Conservation (phyloP, 805 yeast species). For the Yamadazyma olivae region DNA sequence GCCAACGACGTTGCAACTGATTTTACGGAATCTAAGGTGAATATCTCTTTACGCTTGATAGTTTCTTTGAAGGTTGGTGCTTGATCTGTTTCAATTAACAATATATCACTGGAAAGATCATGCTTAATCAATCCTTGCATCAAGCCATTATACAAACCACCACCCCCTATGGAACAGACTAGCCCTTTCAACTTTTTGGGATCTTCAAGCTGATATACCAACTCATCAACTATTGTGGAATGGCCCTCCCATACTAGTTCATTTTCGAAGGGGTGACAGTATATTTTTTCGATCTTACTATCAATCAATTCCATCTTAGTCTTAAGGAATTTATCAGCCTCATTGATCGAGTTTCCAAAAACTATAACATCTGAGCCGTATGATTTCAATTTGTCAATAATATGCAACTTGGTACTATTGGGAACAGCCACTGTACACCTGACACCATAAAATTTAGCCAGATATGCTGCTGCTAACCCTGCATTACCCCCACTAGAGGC, state of each 20-base stretch:
- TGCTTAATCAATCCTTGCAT: conserved; percentile 20
- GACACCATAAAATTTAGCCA: conserved; percentile 17
- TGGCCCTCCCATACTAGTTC: conserved; percentile 33
- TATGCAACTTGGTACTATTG: conserved; percentile 16
- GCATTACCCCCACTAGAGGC: conserved; percentile 38
- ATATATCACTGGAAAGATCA: conserved; percentile 13
- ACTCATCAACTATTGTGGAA: conserved; percentile 23
- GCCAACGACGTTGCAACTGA: conserved; percentile 28
- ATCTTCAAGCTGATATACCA: conserved; percentile 8
- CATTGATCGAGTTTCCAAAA: conserved; percentile 30
- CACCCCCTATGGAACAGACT: conserved; percentile 34
- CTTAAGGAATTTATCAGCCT: conserved; percentile 26
- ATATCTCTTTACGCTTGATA: conserved; percentile 18
- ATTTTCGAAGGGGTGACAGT: conserved; percentile 34
- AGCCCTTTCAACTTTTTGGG: conserved; percentile 18
- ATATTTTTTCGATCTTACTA: conserved; percentile 17
- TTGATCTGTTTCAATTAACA: conserved; percentile 29
- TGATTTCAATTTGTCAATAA: conserved; percentile 16
- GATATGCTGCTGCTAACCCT: conserved; percentile 34
- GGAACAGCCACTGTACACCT: conserved; percentile 34
- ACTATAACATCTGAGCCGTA: conserved; percentile 23
- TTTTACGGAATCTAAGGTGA: conserved; percentile 18
- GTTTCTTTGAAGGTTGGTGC: conserved; percentile 26
- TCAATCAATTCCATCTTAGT: conserved; percentile 12
- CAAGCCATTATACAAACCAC: conserved; percentile 34